A percentile compares a stretch with the other conserved stretches of the same genome.
Evolutionary conservation across 2,329 filamentous ascomycete species (phyloP).

Genomic region (Pseudogymnoascus sp.): DNA sequence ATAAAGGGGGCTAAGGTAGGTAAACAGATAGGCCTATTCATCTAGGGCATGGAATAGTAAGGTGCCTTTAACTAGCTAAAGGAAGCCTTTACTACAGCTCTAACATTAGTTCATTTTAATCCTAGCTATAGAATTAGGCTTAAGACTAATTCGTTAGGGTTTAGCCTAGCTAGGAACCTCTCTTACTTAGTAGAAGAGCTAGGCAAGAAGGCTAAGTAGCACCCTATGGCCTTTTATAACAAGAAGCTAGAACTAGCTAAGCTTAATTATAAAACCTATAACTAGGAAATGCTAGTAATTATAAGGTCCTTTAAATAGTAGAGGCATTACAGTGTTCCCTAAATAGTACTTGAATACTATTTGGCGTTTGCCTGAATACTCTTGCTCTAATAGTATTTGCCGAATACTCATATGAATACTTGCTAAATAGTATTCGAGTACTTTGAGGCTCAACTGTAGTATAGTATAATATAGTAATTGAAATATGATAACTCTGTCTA

Average conservation of each 20-base stretch:
- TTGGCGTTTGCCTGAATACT: too few species aligned
- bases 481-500: too few species aligned
- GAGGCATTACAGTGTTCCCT: not conserved
- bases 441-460: too few species aligned
- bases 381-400: too few species aligned
- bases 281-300: slow-evolving; percentile 29
- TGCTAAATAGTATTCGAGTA: too few species aligned
- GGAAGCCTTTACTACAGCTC: not conserved
- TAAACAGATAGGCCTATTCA: not conserved
- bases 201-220: not conserved
- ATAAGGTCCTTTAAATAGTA: slow-evolving; percentile 15
- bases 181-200: not conserved
- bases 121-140: not conserved
- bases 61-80: not conserved
- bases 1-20: too few species aligned
- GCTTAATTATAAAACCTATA: slow-evolving; percentile 27
- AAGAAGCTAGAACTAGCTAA: slow-evolving; percentile 21
- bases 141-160: not conserved
- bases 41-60: not conserved
- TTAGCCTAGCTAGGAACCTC: not conserved
- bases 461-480: too few species aligned
- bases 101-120: not conserved
- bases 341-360: too few species aligned
- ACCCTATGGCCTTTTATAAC: slow-evolving; percentile 22
- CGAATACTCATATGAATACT: too few species aligned